Evolutionary conservation across 2,329 filamentous ascomycete species (phyloP), one percentile per base, ranked within the genome.

Genomic region (Hymenoscyphus occultus): DNA sequence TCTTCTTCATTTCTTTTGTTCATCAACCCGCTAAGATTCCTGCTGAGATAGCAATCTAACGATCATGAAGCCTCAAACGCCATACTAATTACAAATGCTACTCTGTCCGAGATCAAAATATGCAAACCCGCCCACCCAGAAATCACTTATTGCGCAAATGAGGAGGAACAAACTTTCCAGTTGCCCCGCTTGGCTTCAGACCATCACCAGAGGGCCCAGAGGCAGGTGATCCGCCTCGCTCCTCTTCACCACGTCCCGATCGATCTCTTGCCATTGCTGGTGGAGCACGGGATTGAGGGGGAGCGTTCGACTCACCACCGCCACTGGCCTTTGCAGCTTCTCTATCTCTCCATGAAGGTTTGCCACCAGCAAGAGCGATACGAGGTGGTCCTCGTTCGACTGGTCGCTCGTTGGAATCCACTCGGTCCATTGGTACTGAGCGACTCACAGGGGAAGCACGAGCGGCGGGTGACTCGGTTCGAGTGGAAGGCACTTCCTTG

Each of bases 121-220:
- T 31, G 32, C 60, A 62, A 40, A 42, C 22, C 60, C 28, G 28
- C 60, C 19, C 28, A 31, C 60, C 19, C 45, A 56, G 19, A 39
- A 56, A 62, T 35, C 28, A 28, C 68, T 74, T 77, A 57, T 81
- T 77, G 62, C 78, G 77, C 62, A 79, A 71, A 72, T 78, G 79
- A 62, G 75, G 76, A 62, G 86, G 86, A 72, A 88, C 83, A 77
- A 82, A 89, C 76, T 86, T 88, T 71, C 85, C 85, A 57, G 83
- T 72, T 35, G 77, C 80, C 54, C 85, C 83, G 54, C 82, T 81
- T 16, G 85, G 76, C 73, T 82, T 83, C 65, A 86, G 77, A 59
- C 80, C 70, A 48, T 73, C 77, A 28, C 86, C 84, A 19, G 67
- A 39, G 40, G 71, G 61, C 45, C 78, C 71, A 59, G 81, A 75